Evolutionary conservation across 805 yeast species (phyloP).

Genomic region (Candida patagonica): DNA sequence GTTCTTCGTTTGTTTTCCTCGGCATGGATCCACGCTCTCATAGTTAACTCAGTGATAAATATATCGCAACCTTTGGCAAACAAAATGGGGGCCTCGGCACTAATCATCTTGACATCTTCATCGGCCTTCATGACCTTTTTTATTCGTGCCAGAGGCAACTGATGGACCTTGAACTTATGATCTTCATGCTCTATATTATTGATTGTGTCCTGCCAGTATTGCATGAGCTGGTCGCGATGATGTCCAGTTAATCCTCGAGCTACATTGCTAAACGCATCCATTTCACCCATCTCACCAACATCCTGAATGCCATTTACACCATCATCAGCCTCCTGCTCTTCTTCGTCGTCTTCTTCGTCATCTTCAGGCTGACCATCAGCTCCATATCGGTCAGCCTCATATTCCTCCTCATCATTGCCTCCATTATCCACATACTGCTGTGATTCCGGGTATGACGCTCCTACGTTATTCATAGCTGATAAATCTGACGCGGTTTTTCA

Average conservation of each 20-base stretch:
- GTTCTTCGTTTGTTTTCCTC: slow-evolving; percentile 94
- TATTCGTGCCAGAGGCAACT: slow-evolving; percentile 89
- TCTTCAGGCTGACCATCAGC: background rate
- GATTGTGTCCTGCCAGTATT: slow-evolving; percentile 95
- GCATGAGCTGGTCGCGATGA: slow-evolving; percentile 82
- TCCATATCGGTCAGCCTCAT: slow-evolving; percentile 1
- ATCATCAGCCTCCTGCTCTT: background rate
- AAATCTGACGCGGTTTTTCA: too few species aligned
- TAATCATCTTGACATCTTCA: slow-evolving; percentile 93
- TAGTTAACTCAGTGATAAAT: slow-evolving; percentile 91
- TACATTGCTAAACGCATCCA: slow-evolving; percentile 65
- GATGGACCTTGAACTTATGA: slow-evolving; percentile 82
- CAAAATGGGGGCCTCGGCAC: slow-evolving; percentile 95
- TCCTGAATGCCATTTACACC: background rate
- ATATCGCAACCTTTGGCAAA: slow-evolving; percentile 98
- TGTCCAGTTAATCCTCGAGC: slow-evolving; percentile 84
- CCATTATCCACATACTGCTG: slow-evolving; percentile 4
- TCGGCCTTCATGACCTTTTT: slow-evolving; percentile 98
- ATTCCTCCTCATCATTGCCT: slow-evolving; percentile 5
- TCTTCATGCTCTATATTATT: slow-evolving; percentile 69
- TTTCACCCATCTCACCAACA: slow-evolving; percentile 2
- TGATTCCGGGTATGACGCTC: background rate
- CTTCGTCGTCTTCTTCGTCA: background rate
- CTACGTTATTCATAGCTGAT: background rate
- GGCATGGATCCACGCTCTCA: slow-evolving; percentile 99